Base-by-base conservation (phyloP, 352 stramenopile genomes). In the Globisporangium yorkense region DNA sequence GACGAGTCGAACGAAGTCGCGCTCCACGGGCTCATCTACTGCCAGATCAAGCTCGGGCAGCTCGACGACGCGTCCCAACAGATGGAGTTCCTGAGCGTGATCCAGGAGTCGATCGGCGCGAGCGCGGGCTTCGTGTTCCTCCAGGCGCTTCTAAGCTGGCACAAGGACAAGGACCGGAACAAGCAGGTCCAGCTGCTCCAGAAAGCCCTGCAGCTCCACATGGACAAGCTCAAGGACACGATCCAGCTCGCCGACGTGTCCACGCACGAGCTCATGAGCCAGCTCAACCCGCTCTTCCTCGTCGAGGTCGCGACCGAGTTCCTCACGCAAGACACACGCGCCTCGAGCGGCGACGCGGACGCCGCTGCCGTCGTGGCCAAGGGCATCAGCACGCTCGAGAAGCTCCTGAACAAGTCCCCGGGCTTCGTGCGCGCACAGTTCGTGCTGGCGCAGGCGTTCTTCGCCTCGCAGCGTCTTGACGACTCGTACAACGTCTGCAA, bases 1-100 rank as follows among this genome's bases (percentile, higher is more conserved):
- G 89, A 96, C 64, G 86, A 94, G 55, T 86, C 80, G 16, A 96
- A 96, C 64, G 77, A 94, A 45, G 73, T 78, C 51, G 91, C 91
- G n/a, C 72, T 97, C 5, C 78, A 92, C 44, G 91, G 89, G 0
- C 72, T 96, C 46, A 97, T 98, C 60, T 97, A 96, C 68, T 97
- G 88, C 63, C 91, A 97, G 65, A 82, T 98, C 61, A 93, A 92
- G 49, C 60, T 90, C 4, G 87, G 86, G 5, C 72, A 92, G 53
- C 63, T 96, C 6, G 87, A 97, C 48, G 91, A 98, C 55, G 92
- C 92, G 1, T 83, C 84, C 0, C 81, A 96, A 63, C 92, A 98
- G 60, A 89, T 97, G 71, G 92, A 98, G 49, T 96, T 98, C 57
- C 62, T 97, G 4, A 85, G 71, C 24, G 82, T 97, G 12, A 89